Conservation (phyloP, 2,329 filamentous ascomycete species). For the Gremmenia infestans region DNA sequence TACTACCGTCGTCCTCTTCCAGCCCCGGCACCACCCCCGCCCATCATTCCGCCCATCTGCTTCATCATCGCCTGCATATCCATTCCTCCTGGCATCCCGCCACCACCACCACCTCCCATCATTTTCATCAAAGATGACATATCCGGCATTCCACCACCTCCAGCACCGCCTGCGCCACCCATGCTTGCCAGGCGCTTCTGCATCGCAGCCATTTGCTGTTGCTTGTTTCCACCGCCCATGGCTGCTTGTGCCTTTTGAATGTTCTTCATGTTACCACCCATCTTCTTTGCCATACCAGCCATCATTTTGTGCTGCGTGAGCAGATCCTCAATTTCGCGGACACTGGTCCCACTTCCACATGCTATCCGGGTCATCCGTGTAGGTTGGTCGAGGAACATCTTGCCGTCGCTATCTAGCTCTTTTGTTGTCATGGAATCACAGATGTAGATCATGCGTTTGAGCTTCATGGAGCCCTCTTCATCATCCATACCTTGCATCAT, state of each 20-base stretch:
- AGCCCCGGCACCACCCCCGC: constrained; percentile 35
- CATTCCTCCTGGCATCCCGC: constrained; percentile 51
- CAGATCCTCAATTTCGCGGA: constrained; percentile 90
- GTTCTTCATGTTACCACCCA: constrained; percentile 96
- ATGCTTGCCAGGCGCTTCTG: constrained; percentile 92
- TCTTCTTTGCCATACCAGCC: constrained; percentile 98
- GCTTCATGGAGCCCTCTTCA: constrained; percentile 86
- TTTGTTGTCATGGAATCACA: constrained; percentile 97
- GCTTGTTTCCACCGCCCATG: constrained; percentile 85
- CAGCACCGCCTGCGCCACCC: constrained; percentile 65
- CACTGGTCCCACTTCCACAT: constrained; percentile 81
- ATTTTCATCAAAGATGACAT: constrained; percentile 89
- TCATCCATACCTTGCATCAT: constrained; percentile 97
- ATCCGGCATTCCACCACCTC: constrained; percentile 65
- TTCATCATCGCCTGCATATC: constrained; percentile 79
- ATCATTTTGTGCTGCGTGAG: constrained; percentile 99
- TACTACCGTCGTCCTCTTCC: constrained; percentile 26
- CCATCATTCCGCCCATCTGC: constrained; percentile 51
- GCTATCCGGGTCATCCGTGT: constrained; percentile 90
- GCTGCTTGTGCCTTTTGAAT: constrained; percentile 91
- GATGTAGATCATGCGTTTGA: constrained; percentile 98
- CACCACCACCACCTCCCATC: constrained; percentile 68
- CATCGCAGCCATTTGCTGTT: constrained; percentile 93
- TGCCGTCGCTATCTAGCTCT: constrained; percentile 92
- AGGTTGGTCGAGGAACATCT: constrained; percentile 88